These are phyloP conservation scores for Clonostachys sp. DNA, from an alignment of 2,329 filamentous ascomycete species.

Conservation along the genomic window DNA sequence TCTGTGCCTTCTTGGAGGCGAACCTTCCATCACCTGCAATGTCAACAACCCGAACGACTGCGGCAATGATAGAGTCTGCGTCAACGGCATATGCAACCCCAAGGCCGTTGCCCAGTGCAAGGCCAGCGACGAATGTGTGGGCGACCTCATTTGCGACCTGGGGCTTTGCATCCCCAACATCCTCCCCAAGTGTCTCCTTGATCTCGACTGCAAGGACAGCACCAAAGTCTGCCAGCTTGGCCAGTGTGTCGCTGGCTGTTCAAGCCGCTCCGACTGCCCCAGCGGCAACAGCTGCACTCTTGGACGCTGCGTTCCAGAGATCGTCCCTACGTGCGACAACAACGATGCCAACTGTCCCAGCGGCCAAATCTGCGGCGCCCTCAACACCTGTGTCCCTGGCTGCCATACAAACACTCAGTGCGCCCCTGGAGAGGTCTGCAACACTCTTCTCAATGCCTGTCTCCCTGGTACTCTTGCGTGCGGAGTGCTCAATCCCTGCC, in stretches of 20 bases:
- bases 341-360: slow-evolving; percentile 1
- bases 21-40: neutral
- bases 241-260: slow-evolving; percentile 1
- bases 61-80: neutral
- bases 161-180: slow-evolving; percentile 2
- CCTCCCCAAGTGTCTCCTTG: neutral
- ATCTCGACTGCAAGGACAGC: neutral
- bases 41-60: slow-evolving; percentile 1
- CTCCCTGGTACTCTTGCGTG: neutral
- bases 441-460: too few relatives aligned
- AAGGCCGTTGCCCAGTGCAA: slow-evolving; percentile 4
- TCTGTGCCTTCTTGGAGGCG: slow-evolving; percentile 5
- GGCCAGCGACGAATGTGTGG: neutral
- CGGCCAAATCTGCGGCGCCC: slow-evolving; percentile 5
- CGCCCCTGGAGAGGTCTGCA: too few relatives aligned
- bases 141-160: slow-evolving; percentile 5
- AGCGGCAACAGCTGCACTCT: slow-evolving; percentile 1
- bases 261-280: neutral
- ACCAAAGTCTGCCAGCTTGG: slow-evolving; percentile 5
- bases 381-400: neutral
- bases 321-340: neutral
- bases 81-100: slow-evolving; percentile 1
- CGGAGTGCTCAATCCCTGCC: slow-evolving; percentile 4
- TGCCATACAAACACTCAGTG: too few relatives aligned
- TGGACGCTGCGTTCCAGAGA: slow-evolving; percentile 1